A percentile compares a stretch with the other conserved stretches of the same genome.
phyloP scores from a whole-genome alignment of 139 green algal species.

The Chlamydomonas incerta region DNA sequence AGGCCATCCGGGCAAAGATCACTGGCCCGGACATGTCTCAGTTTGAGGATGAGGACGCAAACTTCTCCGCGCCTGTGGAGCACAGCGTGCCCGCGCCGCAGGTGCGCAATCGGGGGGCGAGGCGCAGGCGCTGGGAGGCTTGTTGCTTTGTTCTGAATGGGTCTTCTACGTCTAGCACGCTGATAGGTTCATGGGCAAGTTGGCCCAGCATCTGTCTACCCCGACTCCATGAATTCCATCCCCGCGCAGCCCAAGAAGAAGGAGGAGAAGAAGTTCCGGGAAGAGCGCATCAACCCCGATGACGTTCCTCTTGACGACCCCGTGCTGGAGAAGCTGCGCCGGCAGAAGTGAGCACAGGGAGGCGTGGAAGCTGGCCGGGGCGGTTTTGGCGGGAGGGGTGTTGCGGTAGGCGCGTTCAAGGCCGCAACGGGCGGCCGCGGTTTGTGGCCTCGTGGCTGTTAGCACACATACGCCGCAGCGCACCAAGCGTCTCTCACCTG shows the following conservation, averaged over 20 bases:
- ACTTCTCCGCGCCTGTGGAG: slow-evolving; percentile 36
- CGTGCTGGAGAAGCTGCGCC: slow-evolving; percentile 74
- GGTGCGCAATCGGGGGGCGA: neutral
- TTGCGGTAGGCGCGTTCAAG: neutral
- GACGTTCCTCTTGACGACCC: slow-evolving; percentile 67
- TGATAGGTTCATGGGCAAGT: too few relatives aligned
- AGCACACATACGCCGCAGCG: too few relatives aligned
- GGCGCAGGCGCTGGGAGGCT: slow-evolving; percentile 7
- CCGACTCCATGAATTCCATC: too few relatives aligned
- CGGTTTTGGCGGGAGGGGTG: neutral
- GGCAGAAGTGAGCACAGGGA: slow-evolving; percentile 62
- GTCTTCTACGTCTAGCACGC: too few relatives aligned
- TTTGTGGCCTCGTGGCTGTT: too few relatives aligned
- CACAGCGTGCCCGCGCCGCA: slow-evolving; percentile 29
- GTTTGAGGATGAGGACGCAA: slow-evolving; percentile 67
- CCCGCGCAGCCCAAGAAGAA: slow-evolving; percentile 66
- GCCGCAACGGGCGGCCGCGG: too few relatives aligned
- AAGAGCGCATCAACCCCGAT: slow-evolving; percentile 26
- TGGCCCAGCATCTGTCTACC: too few relatives aligned
- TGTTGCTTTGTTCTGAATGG: neutral
- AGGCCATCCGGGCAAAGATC: slow-evolving; percentile 45
- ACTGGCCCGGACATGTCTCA: slow-evolving; percentile 52
- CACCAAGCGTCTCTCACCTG: too few relatives aligned
- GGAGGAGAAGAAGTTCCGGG: slow-evolving; percentile 68
- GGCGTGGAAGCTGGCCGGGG: neutral